Base-by-base conservation (phyloP, 495 filamentous ascomycete species). In the Penicillium herquei region DNA sequence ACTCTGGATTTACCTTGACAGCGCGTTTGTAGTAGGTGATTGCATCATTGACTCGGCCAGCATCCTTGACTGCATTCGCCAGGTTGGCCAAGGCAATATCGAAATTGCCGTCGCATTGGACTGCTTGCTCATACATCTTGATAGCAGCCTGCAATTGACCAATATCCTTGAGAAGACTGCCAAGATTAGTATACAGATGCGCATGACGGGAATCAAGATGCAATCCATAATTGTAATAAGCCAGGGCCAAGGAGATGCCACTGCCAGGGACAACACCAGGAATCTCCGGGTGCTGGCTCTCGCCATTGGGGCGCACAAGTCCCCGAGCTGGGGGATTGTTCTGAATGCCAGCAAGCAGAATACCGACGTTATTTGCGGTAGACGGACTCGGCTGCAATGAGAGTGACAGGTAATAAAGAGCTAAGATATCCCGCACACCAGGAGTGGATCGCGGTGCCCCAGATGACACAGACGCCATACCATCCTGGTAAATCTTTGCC, bases 401-500 rank as follows among this genome's bases (percentile, higher is more conserved):
- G 18, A 99, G 78, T 6, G 95, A 98, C 2, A 99, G 81, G 60
- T 99, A 99, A 64, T 99, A 99, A 10, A 99, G 81, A 3, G 92
- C 91, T 13, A 99, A 70, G 41, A 99, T 99, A 61, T 99, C 94
- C 32, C 91, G 86, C 7, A 98, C 91, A 2, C 90, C 87, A 39
- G 87, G 84, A 3, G 87, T 81, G 10, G 86, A 75, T 39, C 86
- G 76, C 18, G 78, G 76, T 37, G 79, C 77, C 32, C 84, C 80
- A 3, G 80, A 73, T 34, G 83, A 84, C 33, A 86, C 84, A 56
- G 84, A 92, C 7, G 91, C 80, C 89, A 97, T 96, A n/a, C 92
- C 88, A 74, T 99, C 94, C 70, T 99, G 94, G 60, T 96, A 98
- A 43, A 99, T 98, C 70, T 99, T 99, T 21, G 94, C 94, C 45